phyloP scores from a whole-genome alignment of 352 stramenopile species.

The Thalassiosira livingstoniorum region DNA sequence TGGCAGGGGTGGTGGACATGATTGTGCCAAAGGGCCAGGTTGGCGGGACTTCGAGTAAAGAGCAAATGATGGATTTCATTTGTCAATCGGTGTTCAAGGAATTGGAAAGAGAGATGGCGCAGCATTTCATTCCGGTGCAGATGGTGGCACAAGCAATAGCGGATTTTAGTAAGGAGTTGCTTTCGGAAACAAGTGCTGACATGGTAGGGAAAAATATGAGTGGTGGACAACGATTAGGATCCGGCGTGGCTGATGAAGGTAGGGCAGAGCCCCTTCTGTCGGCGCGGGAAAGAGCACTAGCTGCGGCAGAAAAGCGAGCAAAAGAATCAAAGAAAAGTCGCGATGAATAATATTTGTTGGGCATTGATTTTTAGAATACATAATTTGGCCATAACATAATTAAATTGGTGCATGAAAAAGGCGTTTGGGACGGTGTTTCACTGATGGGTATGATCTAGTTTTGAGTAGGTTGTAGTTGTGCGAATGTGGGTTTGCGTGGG shows the following conservation, averaged over 20 bases:
- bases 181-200: conserved; percentile 35
- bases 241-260: conserved; percentile 14
- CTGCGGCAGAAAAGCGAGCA: conserved; percentile 65
- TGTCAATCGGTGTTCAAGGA: conserved; percentile 58
- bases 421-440: no score
- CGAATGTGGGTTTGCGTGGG: no score
- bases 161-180: conserved; percentile 63
- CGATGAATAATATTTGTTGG: conserved; percentile 1
- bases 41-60: neutral
- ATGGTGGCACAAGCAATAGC: conserved; percentile 58
- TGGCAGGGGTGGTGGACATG: conserved; percentile 58
- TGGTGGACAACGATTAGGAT: conserved; percentile 53
- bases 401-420: no score
- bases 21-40: conserved; percentile 12
- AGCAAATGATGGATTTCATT: conserved; percentile 57
- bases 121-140: conserved; percentile 64
- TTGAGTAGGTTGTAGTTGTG: no score
- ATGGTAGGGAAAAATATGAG: neutral
- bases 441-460: no score
- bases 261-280: conserved; percentile 1
- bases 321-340: conserved; percentile 22
- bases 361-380: no score
- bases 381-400: no score
- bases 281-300: conserved; percentile 59
- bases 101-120: conserved; percentile 68